Conservation (phyloP, 75 land plant species). For the Pinus albicaulis region DNA sequence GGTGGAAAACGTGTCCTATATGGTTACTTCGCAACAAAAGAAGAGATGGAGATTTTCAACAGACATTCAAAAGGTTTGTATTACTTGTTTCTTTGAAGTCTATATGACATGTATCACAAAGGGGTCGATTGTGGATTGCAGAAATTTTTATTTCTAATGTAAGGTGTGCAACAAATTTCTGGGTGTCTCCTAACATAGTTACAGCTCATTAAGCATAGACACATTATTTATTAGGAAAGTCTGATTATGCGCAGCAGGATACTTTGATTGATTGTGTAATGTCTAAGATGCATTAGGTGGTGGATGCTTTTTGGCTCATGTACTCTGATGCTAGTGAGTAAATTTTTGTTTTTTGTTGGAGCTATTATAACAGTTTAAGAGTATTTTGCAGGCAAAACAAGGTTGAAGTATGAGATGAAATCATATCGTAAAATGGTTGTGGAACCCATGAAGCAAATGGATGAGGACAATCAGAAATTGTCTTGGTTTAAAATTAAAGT, state of each 20-base stretch:
- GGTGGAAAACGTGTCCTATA: conserved; percentile 81
- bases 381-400: conserved; percentile 58
- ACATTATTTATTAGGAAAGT: neutral
- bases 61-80: conserved; percentile 70
- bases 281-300: too few relatives aligned
- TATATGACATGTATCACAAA: neutral
- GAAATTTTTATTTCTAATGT: neutral
- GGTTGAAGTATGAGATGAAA: conserved; percentile 69
- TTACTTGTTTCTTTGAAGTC: neutral
- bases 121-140: neutral
- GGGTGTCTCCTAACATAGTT: neutral
- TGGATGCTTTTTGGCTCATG: neutral
- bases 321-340: neutral
- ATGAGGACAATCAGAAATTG: conserved; percentile 68
- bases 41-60: conserved; percentile 79
- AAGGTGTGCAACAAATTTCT: neutral
- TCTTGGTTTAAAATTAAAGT: conserved; percentile 35
- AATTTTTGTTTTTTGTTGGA: conserved; percentile 1
- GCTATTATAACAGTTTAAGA: neutral
- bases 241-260: neutral
- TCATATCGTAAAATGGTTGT: conserved; percentile 72
- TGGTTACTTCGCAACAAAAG: conserved; percentile 73
- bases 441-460: conserved; percentile 68
- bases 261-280: too few relatives aligned
- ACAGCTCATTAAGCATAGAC: neutral